Evolutionary conservation across 2,329 filamentous ascomycete species (phyloP).

Genomic region (Apiospora pterosperma): DNA sequence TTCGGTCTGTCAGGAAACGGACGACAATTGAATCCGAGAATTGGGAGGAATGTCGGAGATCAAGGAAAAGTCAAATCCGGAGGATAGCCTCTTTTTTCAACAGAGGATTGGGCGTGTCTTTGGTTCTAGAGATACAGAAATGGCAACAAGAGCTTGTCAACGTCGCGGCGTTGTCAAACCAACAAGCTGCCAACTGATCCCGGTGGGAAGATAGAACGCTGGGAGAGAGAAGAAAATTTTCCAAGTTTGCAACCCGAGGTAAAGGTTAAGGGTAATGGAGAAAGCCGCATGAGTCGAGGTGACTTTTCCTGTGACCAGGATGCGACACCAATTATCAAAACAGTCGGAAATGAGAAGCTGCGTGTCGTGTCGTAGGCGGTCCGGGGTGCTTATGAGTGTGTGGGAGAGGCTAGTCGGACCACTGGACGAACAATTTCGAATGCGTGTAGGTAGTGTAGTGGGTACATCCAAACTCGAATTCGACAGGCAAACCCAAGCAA

Average conservation of each 20-base stretch:
- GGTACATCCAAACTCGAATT: neutral
- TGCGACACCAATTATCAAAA: conserved; percentile 10
- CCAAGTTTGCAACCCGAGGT: neutral
- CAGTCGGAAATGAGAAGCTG: conserved; percentile 5
- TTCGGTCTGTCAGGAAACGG: neutral
- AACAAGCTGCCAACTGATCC: neutral
- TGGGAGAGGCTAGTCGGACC: neutral
- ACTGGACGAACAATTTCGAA: conserved; percentile 2
- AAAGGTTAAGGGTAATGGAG: neutral
- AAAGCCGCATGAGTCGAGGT: conserved; percentile 3
- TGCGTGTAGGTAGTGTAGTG: neutral
- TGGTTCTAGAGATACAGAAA: neutral
- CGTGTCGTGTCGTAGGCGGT: conserved; percentile 4
- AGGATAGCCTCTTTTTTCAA: neutral
- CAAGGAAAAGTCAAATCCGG: neutral
- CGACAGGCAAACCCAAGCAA: neutral
- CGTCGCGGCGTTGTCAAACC: conserved; percentile 1
- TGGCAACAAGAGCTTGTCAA: neutral
- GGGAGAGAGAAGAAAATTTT: neutral
- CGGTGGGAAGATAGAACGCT: neutral
- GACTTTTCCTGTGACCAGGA: conserved; percentile 7
- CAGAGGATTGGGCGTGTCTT: neutral
- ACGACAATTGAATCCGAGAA: neutral
- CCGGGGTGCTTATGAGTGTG: neutral
- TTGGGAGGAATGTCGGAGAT: neutral